Base-by-base conservation (phyloP, 2,329 filamentous ascomycete species). In the Aspergillus sojae region DNA sequence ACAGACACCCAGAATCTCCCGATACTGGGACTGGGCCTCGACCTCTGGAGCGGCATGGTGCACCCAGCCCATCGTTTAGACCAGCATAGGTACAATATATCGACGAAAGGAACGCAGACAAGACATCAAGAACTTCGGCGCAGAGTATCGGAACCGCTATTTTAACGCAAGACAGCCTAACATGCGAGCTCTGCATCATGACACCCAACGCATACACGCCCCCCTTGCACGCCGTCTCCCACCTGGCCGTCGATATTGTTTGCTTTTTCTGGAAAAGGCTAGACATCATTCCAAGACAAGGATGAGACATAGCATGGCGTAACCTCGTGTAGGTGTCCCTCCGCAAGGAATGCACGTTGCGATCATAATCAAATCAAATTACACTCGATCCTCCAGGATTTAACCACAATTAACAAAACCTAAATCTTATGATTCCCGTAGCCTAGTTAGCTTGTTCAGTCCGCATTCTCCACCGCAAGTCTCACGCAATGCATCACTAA, bases 41-140 rank as follows among this genome's bases (percentile, higher is more conserved):
- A 85, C 74, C 66, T 82, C 81, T 9, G 80, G 75, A 9, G 81
- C 75, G 57, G 81, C 83, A 74, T 85, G 80, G 48, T 80, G 67
- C 54, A 86, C 83, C 84, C 83, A 86, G 62, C 74, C 78, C 83
- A 85, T 85, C 5, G 26, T 50, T 50, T 50, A 19, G 26, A 1
- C 6, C 5, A 50, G 46, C 46, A 50, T 50, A 50, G 23, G 26
- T 10, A 10, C 26, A 4, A 4, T 34, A 5, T 19, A 9, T 32
- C n/a, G 26, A 14, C 23, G 12, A 26, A 50, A 19, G 7, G 23
- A 10, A 50, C 16, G 46, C 26, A 28, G 7, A 50, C 26, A 9
- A 30, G 26, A 16, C 26, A 10, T 50, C 12, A 28, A 7, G 6
- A 28, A 50, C 26, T 28, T 28, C 5, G 16, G 7, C 46, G 14